phyloP scores from a whole-genome alignment of 2,329 filamentous ascomycete genomes.

The Xylariaceae sp. region DNA sequence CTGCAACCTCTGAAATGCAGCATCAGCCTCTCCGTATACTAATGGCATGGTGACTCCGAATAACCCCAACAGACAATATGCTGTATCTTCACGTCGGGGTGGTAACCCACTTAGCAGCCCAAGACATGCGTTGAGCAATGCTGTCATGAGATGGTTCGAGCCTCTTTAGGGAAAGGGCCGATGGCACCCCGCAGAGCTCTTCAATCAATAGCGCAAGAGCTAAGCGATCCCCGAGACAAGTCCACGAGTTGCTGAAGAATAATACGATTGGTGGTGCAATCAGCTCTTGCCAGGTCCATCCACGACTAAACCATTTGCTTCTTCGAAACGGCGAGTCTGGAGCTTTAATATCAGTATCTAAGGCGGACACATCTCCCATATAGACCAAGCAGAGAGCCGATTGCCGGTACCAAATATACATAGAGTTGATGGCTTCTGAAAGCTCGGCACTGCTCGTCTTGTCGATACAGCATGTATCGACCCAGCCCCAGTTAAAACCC shows the following conservation, averaged over 20 bases:
- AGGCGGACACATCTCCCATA: background rate
- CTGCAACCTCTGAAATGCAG: conserved; percentile 1
- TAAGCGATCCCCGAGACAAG: background rate
- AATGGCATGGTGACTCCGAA: conserved; percentile 1
- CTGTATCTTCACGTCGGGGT: background rate
- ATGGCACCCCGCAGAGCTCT: background rate
- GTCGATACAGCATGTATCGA: conserved; percentile 6
- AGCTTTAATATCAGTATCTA: background rate
- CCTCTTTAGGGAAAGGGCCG: background rate
- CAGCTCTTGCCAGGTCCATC: too few relatives aligned
- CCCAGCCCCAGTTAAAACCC: background rate
- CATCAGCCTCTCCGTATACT: background rate
- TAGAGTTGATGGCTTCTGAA: too few relatives aligned
- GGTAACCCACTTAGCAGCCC: background rate
- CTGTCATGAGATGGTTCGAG: background rate
- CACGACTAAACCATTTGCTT: conserved; percentile 1
- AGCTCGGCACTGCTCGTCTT: too few relatives aligned
- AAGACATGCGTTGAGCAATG: conserved; percentile 2
- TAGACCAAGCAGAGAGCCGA: background rate
- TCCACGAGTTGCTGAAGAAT: conserved; percentile 1
- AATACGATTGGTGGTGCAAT: background rate
- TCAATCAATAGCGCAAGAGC: background rate
- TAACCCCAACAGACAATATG: background rate
- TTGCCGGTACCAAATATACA: conserved; percentile 1
- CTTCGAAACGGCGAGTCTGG: background rate